These are phyloP conservation scores for Suillus placidus DNA, from an alignment of 768 basidiomycete species.

Conservation along the genomic window DNA sequence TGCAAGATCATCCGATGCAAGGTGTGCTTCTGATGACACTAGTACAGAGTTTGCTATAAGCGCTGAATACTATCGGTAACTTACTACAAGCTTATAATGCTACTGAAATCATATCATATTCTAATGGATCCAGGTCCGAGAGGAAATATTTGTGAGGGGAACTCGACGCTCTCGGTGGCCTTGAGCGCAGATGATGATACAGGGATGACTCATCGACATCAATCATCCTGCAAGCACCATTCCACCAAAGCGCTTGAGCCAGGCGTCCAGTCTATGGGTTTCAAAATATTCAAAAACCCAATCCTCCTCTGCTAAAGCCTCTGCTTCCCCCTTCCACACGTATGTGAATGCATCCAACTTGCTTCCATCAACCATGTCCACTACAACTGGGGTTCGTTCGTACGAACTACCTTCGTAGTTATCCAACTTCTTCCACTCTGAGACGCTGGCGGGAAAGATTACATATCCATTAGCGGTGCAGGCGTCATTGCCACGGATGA, in stretches of 20 bases:
- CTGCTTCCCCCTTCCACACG: background rate
- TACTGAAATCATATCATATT: background rate
- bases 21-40: background rate
- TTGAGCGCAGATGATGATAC: too few relatives aligned
- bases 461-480: background rate
- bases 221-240: background rate
- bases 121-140: background rate
- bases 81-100: background rate
- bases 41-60: background rate
- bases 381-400: background rate
- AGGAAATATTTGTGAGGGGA: background rate
- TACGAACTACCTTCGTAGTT: background rate
- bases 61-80: background rate
- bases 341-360: background rate
- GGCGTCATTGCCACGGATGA: background rate
- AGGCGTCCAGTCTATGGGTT: background rate
- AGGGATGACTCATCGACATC: background rate
- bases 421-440: background rate
- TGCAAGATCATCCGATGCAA: background rate
- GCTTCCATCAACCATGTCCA: background rate
- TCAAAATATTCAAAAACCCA: background rate
- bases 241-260: constrained; percentile 1
- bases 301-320: background rate
- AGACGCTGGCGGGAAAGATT: background rate
- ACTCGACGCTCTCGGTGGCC: background rate